Evolutionary conservation across 1,139 yeast genomes (phyloP).

Genomic region (Kodamaea arcana): DNA sequence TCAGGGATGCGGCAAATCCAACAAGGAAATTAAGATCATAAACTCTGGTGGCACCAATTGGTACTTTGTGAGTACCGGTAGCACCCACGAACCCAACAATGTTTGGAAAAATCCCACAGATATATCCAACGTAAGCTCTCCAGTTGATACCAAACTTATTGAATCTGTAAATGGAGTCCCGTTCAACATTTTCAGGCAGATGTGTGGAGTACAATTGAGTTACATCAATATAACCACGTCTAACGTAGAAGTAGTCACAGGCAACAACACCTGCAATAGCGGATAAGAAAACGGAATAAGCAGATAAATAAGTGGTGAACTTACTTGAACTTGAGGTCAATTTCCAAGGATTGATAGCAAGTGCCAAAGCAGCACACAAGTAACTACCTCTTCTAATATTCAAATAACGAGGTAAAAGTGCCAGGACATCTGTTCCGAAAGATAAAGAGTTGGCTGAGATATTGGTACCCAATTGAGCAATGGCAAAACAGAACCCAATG

Average conservation of each 20-base stretch:
- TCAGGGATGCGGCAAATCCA: constrained; percentile 61
- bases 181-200: constrained; percentile 30
- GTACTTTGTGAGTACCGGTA: constrained; percentile 60
- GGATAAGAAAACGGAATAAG: constrained; percentile 82
- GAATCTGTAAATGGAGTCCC: constrained; percentile 51
- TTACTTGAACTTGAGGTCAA: constrained; percentile 67
- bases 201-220: constrained; percentile 54
- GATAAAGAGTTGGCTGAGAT: constrained; percentile 85
- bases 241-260: constrained; percentile 70
- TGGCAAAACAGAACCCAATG: constrained; percentile 69
- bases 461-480: constrained; percentile 90
- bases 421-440: constrained; percentile 89
- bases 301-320: constrained; percentile 80
- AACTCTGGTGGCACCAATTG: constrained; percentile 70
- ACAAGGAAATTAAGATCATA: constrained; percentile 71
- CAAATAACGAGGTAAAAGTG: constrained; percentile 71
- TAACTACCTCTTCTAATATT: constrained; percentile 68
- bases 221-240: constrained; percentile 66
- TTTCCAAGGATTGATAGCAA: constrained; percentile 87
- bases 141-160: constrained; percentile 65
- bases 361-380: constrained; percentile 73
- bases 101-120: constrained; percentile 75
- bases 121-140: constrained; percentile 72
- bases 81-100: constrained; percentile 88
- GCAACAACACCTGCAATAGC: constrained; percentile 83